Percentiles rank a stretch among this genome's conserved stretches.
Conservation (phyloP, 2,329 filamentous ascomycete genomes). For the Clarireedia homoeocarpa region DNA sequence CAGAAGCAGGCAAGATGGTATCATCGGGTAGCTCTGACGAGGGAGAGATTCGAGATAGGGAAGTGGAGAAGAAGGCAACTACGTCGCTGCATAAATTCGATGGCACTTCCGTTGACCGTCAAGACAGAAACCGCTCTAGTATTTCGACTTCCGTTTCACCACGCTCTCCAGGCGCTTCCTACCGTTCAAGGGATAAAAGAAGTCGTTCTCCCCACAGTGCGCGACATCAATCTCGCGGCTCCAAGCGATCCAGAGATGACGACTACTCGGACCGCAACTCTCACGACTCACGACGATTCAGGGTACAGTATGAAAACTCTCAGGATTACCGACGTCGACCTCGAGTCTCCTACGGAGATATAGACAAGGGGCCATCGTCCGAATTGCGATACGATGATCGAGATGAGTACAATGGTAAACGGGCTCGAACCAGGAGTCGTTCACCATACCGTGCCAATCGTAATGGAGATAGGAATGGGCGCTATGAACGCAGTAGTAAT, state of each 20-base stretch:
- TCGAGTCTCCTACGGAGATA: conserved; percentile 47
- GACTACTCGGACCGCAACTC: conserved; percentile 42
- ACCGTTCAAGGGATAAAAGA: conserved; percentile 39
- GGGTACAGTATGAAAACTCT: conserved; percentile 52
- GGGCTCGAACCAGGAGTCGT: conserved; percentile 43
- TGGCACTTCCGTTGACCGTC: conserved; percentile 85
- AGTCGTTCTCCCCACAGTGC: conserved; percentile 47
- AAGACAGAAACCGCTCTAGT: conserved; percentile 62
- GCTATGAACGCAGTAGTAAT: conserved; percentile 18
- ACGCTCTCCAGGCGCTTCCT: conserved; percentile 30
- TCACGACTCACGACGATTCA: conserved; percentile 52
- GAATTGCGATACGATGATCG: conserved; percentile 40
- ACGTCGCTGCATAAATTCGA: conserved; percentile 69
- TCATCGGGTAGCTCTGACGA: conserved; percentile 65
- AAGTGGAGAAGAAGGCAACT: conserved; percentile 88
- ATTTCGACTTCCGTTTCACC: conserved; percentile 30
- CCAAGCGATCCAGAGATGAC: conserved; percentile 60
- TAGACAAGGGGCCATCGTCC: conserved; percentile 36
- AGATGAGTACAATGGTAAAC: conserved; percentile 45
- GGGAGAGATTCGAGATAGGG: conserved; percentile 76
- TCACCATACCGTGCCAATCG: conserved; percentile 39
- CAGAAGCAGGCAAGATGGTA: conserved; percentile 34
- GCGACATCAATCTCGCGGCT: conserved; percentile 38
- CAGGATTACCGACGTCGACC: conserved; percentile 40
- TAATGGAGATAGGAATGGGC: conserved; percentile 17